These are phyloP conservation scores for Dothistroma septosporum DNA, from an alignment of 2,329 filamentous ascomycete genomes.

Conservation along the genomic window DNA sequence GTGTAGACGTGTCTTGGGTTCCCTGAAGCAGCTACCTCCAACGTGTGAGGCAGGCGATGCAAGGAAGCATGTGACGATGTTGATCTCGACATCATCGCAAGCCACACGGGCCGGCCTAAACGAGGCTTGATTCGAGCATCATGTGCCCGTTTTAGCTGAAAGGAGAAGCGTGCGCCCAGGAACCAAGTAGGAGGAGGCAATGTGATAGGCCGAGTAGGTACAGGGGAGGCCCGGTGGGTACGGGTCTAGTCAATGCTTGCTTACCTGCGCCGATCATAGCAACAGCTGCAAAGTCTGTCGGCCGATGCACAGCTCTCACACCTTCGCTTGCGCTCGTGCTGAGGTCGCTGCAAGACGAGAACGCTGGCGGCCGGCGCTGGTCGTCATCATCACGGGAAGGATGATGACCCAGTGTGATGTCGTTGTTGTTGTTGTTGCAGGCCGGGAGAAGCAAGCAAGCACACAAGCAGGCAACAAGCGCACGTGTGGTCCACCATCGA, in stretches of 20 bases:
- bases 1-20: not conserved
- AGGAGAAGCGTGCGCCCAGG: constrained; percentile 9
- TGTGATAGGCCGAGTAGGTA: constrained; percentile 4
- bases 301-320: not conserved
- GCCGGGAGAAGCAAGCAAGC: too few species aligned
- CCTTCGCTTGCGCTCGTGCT: constrained; percentile 3
- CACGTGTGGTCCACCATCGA: too few species aligned
- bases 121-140: not conserved
- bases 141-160: constrained; percentile 9
- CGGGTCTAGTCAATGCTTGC: not conserved
- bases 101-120: not conserved
- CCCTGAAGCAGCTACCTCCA: too few species aligned
- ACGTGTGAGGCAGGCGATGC: not conserved
- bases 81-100: not conserved
- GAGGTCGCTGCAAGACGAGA: constrained; percentile 8
- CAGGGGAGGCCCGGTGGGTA: not conserved
- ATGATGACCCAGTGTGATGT: too few species aligned
- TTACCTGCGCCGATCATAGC: constrained; percentile 9
- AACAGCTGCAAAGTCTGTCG: constrained; percentile 3
- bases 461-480: too few species aligned
- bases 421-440: too few species aligned
- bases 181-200: not conserved
- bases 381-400: too few species aligned
- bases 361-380: not conserved
- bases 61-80: not conserved